phyloP scores from a whole-genome alignment of 352 stramenopile species.

The Phytopythium cucurbitacearum region DNA sequence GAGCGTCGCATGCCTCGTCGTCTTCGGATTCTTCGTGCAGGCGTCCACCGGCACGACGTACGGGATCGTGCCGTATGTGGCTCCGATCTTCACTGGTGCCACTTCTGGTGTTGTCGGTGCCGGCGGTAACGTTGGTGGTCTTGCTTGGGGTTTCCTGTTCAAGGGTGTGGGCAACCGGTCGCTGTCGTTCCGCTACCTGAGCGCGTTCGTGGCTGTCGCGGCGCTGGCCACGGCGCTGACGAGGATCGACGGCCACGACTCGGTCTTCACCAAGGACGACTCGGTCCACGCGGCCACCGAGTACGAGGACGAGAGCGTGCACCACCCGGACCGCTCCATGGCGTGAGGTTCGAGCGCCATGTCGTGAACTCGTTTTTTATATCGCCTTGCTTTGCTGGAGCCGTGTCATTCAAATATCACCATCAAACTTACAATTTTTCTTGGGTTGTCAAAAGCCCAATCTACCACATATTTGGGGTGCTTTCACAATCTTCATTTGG shows the following conservation, averaged over 20 bases:
- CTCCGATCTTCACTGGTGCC: constrained; percentile 29
- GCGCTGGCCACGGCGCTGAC: constrained; percentile 14
- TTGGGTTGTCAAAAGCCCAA: too few relatives aligned
- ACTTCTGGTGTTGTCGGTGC: constrained; percentile 49
- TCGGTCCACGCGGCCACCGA: constrained; percentile 13
- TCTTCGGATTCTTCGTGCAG: constrained; percentile 88
- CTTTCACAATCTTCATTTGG: too few relatives aligned
- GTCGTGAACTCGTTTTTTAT: too few relatives aligned
- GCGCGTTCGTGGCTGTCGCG: constrained; percentile 21
- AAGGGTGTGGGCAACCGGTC: constrained; percentile 24
- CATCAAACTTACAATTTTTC: too few relatives aligned
- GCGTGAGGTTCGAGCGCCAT: too few relatives aligned
- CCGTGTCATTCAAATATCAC: too few relatives aligned
- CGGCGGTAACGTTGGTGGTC: constrained; percentile 39
- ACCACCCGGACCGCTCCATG: not conserved
- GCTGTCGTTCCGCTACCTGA: constrained; percentile 37
- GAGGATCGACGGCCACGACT: constrained; percentile 16
- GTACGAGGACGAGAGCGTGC: constrained; percentile 8
- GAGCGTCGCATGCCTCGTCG: constrained; percentile 41
- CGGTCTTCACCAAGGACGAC: constrained; percentile 11
- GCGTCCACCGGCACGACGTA: constrained; percentile 41
- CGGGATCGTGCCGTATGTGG: constrained; percentile 55
- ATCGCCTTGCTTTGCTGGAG: too few relatives aligned
- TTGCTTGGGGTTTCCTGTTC: constrained; percentile 49
- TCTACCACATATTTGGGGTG: too few relatives aligned